Percentiles rank a stretch among this genome's conserved stretches.
Conservation (phyloP, 805 yeast species). For the Myxozyma mucilagina region DNA sequence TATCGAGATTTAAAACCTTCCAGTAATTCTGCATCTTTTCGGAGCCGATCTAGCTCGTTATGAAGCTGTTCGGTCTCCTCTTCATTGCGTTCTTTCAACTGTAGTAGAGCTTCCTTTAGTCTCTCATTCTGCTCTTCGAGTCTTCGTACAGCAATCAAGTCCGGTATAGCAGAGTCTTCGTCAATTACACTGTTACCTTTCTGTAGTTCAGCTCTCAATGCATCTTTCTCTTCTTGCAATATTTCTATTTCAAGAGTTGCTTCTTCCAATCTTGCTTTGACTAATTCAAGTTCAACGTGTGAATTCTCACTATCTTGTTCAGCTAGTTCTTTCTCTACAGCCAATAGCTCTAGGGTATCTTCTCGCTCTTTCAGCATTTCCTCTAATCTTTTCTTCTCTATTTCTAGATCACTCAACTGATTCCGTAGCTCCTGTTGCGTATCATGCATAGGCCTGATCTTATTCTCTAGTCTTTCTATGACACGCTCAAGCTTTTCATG, state of each 20-base stretch:
- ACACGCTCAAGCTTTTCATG: slow-evolving; percentile 33
- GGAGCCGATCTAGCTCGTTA: slow-evolving; percentile 28
- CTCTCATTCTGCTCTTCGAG: slow-evolving; percentile 41
- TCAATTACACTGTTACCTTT: neutral
- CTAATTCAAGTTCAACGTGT: slow-evolving; percentile 33
- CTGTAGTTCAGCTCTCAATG: neutral
- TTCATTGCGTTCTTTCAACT: slow-evolving; percentile 38
- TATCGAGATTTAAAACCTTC: slow-evolving; percentile 9
- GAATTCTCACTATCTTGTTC: slow-evolving; percentile 39
- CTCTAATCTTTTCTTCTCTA: slow-evolving; percentile 27
- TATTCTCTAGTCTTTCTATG: slow-evolving; percentile 37
- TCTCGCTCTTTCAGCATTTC: slow-evolving; percentile 27
- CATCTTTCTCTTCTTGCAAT: slow-evolving; percentile 35
- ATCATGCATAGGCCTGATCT: slow-evolving; percentile 38
- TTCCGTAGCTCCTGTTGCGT: slow-evolving; percentile 35
- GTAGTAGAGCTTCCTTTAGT: slow-evolving; percentile 48
- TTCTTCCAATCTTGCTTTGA: slow-evolving; percentile 31
- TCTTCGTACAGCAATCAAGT: neutral
- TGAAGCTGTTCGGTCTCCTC: slow-evolving; percentile 32
- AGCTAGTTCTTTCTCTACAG: slow-evolving; percentile 43
- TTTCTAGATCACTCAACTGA: slow-evolving; percentile 28
- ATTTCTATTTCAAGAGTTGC: slow-evolving; percentile 36
- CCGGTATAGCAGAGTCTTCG: neutral
- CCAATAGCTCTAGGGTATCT: slow-evolving; percentile 40
- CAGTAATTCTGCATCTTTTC: slow-evolving; percentile 19